Evolutionary conservation across 179 eudicot genomes (phyloP).

Genomic region (Spinacia oleracea): DNA sequence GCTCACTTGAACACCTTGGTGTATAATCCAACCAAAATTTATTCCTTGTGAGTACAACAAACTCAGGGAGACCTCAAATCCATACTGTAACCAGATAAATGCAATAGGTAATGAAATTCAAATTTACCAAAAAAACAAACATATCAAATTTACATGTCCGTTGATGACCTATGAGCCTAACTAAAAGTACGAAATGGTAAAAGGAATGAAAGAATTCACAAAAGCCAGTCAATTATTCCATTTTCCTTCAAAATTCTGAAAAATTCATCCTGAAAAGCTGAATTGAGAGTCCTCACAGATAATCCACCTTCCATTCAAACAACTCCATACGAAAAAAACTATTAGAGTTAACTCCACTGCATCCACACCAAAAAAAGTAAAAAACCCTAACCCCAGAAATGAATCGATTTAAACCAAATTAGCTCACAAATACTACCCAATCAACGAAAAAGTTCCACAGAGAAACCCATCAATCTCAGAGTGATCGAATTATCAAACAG

Average conservation of each 20-base stretch:
- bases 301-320: not conserved
- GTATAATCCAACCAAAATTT: not conserved
- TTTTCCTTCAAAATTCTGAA: not conserved
- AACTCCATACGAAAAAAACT: not conserved
- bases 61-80: not conserved
- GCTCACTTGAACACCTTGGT: not conserved
- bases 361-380: not conserved
- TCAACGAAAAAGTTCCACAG: not conserved
- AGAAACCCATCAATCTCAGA: not conserved
- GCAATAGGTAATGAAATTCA: not conserved
- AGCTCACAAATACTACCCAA: not conserved
- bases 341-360: not conserved
- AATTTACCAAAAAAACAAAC: not conserved
- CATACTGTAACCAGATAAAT: not conserved
- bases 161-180: not conserved
- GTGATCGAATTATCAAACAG: not conserved
- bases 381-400: conserved; percentile 2
- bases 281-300: not conserved
- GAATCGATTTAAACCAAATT: not conserved
- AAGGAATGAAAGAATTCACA: not conserved
- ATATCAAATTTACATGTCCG: not conserved
- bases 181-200: not conserved
- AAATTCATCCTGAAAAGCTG: not conserved
- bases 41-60: not conserved
- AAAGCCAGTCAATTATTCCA: not conserved